These are phyloP conservation scores for Delitschia confertaspora DNA, from an alignment of 495 filamentous ascomycete genomes.

Conservation along the genomic window DNA sequence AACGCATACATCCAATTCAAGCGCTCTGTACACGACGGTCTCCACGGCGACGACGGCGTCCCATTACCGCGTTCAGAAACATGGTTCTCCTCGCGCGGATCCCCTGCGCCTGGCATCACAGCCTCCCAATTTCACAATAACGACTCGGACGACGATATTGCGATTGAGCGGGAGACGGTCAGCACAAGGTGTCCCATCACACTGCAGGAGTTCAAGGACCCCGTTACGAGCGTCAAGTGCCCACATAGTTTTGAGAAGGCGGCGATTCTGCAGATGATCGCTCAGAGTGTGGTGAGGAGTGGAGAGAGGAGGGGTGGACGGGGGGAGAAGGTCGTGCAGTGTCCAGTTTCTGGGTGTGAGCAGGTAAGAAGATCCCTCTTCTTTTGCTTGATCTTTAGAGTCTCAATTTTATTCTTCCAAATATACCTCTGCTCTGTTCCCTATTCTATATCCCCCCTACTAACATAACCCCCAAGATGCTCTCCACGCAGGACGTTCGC, in stretches of 20 bases:
- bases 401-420: background rate
- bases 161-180: constrained; percentile 57
- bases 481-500: constrained; percentile 34
- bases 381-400: background rate
- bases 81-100: constrained; percentile 52
- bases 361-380: constrained; percentile 6
- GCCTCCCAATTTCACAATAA: constrained; percentile 17
- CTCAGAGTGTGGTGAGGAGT: constrained; percentile 31
- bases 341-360: constrained; percentile 38
- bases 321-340: constrained; percentile 31
- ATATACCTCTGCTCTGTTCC: no score
- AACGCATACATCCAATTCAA: constrained; percentile 77
- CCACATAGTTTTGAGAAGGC: constrained; percentile 72
- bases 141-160: constrained; percentile 62
- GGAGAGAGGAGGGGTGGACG: constrained; percentile 15
- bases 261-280: constrained; percentile 60
- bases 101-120: constrained; percentile 34
- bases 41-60: constrained; percentile 53
- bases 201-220: constrained; percentile 60
- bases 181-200: constrained; percentile 78
- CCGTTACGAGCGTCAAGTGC: constrained; percentile 67
- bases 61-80: constrained; percentile 59
- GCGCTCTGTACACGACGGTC: constrained; percentile 65
- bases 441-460: no score
- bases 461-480: constrained; percentile 19